These are phyloP conservation scores for Prorocentrum cordatum DNA, from an alignment of 169 alveolate genomes.

Conservation along the genomic window DNA sequence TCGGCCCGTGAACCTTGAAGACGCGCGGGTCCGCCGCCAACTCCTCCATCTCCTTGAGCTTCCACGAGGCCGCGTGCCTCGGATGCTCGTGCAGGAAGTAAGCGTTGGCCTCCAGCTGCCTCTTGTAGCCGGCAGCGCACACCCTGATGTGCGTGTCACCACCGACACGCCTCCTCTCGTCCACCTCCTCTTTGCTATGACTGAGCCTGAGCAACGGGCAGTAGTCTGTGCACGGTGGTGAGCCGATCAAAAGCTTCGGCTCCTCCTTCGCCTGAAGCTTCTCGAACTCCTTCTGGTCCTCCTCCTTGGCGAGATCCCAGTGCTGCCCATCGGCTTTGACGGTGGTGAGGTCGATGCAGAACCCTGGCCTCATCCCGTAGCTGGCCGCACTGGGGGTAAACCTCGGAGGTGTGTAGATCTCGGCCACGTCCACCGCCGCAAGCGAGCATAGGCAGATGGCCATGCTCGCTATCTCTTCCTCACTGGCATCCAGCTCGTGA, in stretches of 20 bases:
- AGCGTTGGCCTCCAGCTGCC: neutral
- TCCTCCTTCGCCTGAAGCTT: neutral
- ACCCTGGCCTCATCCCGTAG: neutral
- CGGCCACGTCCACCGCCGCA: too few relatives aligned
- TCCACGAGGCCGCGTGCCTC: neutral
- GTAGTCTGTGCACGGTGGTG: neutral
- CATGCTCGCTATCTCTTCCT: too few relatives aligned
- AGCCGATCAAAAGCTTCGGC: neutral
- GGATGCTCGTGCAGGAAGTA: conserved; percentile 12
- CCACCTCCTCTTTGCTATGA: neutral
- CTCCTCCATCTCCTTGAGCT: neutral
- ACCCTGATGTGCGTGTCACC: neutral
- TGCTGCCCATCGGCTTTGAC: neutral
- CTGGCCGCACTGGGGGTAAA: too few relatives aligned
- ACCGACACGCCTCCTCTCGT: neutral
- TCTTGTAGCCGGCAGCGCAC: neutral
- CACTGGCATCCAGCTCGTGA: too few relatives aligned
- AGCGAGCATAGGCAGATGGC: too few relatives aligned
- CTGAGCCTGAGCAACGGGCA: neutral
- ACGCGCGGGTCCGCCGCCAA: neutral
- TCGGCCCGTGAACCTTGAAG: neutral
- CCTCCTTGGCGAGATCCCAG: conserved; percentile 6
- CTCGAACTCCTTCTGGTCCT: neutral
- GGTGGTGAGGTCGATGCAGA: neutral
- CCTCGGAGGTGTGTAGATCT: too few relatives aligned